Percentiles rank a stretch among this genome's conserved stretches.
Evolutionary conservation across 2,329 filamentous ascomycete species (phyloP).

Genomic region (Thermochaetoides dissita): DNA sequence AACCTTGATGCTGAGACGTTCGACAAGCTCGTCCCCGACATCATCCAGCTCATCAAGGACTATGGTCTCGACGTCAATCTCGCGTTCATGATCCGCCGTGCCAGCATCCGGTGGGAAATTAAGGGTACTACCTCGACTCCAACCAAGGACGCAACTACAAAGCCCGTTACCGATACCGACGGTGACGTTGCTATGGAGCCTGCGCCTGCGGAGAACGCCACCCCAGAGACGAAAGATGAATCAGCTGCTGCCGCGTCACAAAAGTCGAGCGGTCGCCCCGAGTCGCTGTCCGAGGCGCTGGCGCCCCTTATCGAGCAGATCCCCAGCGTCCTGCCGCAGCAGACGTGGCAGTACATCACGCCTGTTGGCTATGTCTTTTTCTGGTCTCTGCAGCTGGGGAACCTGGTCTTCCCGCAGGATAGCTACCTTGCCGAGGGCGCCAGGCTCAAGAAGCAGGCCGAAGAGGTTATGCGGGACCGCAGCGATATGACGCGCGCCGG

Average conservation of each 20-base stretch:
- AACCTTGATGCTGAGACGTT: conserved; percentile 67
- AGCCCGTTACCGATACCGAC: conserved; percentile 32
- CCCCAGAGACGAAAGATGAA: background rate
- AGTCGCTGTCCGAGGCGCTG: conserved; percentile 54
- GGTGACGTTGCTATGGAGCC: conserved; percentile 42
- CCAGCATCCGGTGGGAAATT: conserved; percentile 50
- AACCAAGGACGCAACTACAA: conserved; percentile 4
- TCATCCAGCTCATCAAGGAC: conserved; percentile 58
- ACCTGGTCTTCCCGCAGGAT: conserved; percentile 61
- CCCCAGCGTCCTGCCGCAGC: conserved; percentile 42
- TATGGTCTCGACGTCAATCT: conserved; percentile 69
- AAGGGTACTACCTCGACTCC: conserved; percentile 8
- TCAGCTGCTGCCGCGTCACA: conserved; percentile 1
- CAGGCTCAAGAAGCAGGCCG: conserved; percentile 51
- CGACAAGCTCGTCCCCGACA: conserved; percentile 60
- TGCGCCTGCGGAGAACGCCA: conserved; percentile 15
- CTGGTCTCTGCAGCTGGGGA: conserved; percentile 76
- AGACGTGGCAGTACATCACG: conserved; percentile 56
- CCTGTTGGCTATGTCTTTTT: conserved; percentile 79
- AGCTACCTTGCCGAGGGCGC: conserved; percentile 68
- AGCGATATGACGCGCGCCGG: conserved; percentile 57
- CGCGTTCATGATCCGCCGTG: conserved; percentile 72
- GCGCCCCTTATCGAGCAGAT: conserved; percentile 61
- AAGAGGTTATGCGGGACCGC: conserved; percentile 55
- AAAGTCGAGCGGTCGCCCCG: conserved; percentile 22